These are phyloP conservation scores for Erodium texanum DNA, from an alignment of 441 rosid genomes.

Conservation along the genomic window DNA sequence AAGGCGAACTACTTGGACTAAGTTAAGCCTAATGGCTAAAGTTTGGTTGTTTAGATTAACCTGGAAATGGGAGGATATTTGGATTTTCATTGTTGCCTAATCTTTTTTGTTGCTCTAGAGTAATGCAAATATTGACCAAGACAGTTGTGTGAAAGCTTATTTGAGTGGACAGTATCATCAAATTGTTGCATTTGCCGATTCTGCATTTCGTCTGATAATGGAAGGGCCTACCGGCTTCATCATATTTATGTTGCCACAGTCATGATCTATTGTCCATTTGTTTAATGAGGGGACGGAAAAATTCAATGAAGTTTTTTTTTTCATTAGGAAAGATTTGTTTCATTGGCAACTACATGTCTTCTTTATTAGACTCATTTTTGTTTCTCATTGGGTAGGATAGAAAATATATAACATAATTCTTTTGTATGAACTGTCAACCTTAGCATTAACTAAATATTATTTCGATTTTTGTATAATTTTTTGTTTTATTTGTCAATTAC, in stretches of 20 bases:
- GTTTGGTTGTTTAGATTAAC: neutral
- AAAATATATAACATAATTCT: neutral
- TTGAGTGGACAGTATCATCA: neutral
- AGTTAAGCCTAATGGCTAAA: neutral
- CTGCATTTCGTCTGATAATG: neutral
- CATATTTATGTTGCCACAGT: neutral
- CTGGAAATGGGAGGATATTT: neutral
- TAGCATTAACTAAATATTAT: neutral
- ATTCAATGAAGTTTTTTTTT: neutral
- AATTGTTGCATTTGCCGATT: neutral
- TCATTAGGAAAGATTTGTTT: too few species aligned
- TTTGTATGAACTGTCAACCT: neutral
- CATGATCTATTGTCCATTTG: neutral
- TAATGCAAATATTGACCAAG: neutral
- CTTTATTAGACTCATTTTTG: neutral
- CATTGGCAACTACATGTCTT: neutral
- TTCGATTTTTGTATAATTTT: conserved; percentile 20
- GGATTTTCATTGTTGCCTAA: neutral
- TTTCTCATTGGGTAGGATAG: neutral
- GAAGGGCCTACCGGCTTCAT: neutral
- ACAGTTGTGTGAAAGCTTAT: neutral
- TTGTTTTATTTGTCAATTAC: conserved; percentile 21
- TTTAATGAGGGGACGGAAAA: neutral
- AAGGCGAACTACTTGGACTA: neutral
- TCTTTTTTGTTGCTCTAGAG: neutral